Evolutionary conservation across 352 stramenopile genomes (phyloP).

Genomic region (Hyaloperonospora arabidopsidis): DNA sequence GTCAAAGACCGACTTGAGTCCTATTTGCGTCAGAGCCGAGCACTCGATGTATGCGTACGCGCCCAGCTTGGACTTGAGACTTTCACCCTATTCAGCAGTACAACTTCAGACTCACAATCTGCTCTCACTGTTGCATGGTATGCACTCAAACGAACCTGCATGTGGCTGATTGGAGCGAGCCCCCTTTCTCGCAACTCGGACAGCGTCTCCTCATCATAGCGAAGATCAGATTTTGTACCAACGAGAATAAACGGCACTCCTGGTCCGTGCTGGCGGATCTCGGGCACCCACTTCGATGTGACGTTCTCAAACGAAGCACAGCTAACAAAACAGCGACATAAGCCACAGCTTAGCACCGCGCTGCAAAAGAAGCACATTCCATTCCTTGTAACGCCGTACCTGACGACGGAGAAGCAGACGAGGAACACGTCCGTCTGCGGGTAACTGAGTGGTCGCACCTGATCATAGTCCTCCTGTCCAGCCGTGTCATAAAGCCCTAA

Average conservation of each 20-base stretch:
- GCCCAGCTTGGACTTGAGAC: conserved; percentile 82
- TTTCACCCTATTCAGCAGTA: conserved; percentile 51
- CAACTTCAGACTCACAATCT: neutral
- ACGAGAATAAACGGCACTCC: conserved; percentile 93
- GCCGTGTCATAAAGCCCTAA: conserved; percentile 95
- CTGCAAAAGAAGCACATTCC: too few species aligned
- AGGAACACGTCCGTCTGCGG: conserved; percentile 95
- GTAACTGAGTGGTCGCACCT: conserved; percentile 91
- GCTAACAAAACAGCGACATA: conserved; percentile 24
- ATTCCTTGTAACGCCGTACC: conserved; percentile 16
- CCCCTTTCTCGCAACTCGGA: conserved; percentile 86
- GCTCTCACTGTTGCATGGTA: neutral
- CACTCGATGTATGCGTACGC: conserved; percentile 92
- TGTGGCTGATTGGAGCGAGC: conserved; percentile 52
- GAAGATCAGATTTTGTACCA: conserved; percentile 91
- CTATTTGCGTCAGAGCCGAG: conserved; percentile 89
- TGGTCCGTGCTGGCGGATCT: conserved; percentile 84
- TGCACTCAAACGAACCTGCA: conserved; percentile 37
- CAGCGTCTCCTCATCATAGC: conserved; percentile 86
- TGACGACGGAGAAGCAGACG: conserved; percentile 93
- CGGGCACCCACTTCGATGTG: conserved; percentile 89
- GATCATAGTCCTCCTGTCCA: conserved; percentile 96
- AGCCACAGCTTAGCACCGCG: too few species aligned
- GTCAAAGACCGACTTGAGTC: conserved; percentile 92
- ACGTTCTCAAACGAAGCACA: conserved; percentile 93